A percentile compares a stretch with the other conserved stretches of the same genome.
These are phyloP conservation scores for Massospora cicadina DNA, from an alignment of 371 early-diverging fungal genomes.

Conservation along the genomic window DNA sequence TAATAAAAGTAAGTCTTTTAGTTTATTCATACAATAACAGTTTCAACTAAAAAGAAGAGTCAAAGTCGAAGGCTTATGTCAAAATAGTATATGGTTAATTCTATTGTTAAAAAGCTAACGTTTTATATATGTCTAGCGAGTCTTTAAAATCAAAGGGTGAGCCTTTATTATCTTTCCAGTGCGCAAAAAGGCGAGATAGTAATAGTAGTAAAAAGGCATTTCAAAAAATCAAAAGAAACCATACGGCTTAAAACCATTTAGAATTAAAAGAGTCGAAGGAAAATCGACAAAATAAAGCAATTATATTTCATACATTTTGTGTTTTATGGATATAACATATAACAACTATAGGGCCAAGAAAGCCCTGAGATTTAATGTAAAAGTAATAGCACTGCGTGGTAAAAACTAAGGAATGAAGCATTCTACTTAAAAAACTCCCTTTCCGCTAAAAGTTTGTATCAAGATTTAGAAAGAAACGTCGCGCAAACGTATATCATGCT, in stretches of 20 bases:
- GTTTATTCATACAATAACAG: too few relatives aligned
- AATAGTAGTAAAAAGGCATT: too few relatives aligned
- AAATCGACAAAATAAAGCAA: too few relatives aligned
- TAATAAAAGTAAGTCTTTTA: slow-evolving; percentile 11
- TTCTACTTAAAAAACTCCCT: neutral
- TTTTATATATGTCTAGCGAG: neutral
- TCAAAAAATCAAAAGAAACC: too few relatives aligned
- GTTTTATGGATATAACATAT: too few relatives aligned
- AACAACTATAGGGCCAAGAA: too few relatives aligned
- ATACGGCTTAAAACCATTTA: too few relatives aligned
- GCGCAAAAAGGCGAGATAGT: neutral
- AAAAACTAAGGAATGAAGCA: neutral
- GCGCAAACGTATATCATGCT: neutral
- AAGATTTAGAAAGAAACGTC: neutral
- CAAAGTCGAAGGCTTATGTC: too few relatives aligned
- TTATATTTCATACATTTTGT: too few relatives aligned
- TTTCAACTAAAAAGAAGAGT: too few relatives aligned
- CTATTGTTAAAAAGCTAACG: neutral
- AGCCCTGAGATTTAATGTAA: too few relatives aligned
- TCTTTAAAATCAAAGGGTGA: neutral
- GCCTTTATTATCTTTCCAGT: neutral
- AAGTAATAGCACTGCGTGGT: neutral
- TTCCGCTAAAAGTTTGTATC: neutral
- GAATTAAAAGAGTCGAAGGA: too few relatives aligned
- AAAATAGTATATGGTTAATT: neutral